Percentiles rank a stretch among this genome's conserved stretches.
These are phyloP conservation scores for Uronychia setigera DNA, from an alignment of 73 alveolate genomes.

Conservation along the genomic window DNA sequence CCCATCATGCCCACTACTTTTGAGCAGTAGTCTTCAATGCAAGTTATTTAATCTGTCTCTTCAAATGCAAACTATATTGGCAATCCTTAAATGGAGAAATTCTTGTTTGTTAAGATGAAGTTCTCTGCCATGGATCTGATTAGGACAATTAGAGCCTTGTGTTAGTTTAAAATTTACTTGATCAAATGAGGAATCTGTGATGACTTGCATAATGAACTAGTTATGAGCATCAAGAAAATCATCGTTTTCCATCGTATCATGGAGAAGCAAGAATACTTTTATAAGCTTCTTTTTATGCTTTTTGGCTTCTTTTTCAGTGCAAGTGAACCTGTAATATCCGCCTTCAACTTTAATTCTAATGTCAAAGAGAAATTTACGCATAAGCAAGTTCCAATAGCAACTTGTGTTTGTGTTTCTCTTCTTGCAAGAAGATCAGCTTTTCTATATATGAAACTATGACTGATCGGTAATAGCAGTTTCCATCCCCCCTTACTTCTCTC, in stretches of 20 bases:
- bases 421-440: background rate
- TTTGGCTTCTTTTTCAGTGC: background rate
- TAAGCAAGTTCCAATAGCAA: background rate
- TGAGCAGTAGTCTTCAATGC: background rate
- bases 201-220: background rate
- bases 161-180: background rate
- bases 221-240: background rate
- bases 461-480: constrained; percentile 5
- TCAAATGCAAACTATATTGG: background rate
- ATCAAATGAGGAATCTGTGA: background rate
- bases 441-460: background rate
- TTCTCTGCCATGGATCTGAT: background rate
- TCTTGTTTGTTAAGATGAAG: background rate
- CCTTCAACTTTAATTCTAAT: background rate
- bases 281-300: background rate
- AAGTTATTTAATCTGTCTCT: background rate
- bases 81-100: background rate
- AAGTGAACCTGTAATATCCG: background rate
- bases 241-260: background rate
- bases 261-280: background rate
- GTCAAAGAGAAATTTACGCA: background rate
- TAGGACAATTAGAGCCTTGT: background rate
- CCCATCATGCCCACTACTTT: background rate
- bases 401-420: background rate
- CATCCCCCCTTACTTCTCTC: constrained; percentile 2